Evolutionary conservation across 495 filamentous ascomycete genomes (phyloP).

Genomic region (Coniosporium apollinis): DNA sequence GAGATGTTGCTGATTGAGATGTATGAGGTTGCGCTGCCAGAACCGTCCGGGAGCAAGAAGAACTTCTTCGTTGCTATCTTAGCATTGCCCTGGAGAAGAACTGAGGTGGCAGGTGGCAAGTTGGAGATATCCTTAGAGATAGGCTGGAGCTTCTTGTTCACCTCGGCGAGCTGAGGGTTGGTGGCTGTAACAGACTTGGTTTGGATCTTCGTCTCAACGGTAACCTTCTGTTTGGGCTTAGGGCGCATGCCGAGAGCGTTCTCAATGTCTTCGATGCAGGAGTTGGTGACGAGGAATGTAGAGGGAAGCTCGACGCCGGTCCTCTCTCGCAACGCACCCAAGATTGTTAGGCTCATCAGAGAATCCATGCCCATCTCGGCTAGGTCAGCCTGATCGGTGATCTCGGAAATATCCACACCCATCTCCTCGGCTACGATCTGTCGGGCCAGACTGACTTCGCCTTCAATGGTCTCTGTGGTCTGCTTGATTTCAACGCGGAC

Average conservation of each 20-base stretch:
- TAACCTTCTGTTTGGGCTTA: slow-evolving; percentile 10
- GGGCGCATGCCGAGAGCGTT: slow-evolving; percentile 28
- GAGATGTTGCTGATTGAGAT: slow-evolving; percentile 38
- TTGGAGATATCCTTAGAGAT: slow-evolving; percentile 19
- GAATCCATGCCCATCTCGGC: slow-evolving; percentile 31
- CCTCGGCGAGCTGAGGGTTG: slow-evolving; percentile 23
- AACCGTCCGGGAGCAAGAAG: slow-evolving; percentile 64
- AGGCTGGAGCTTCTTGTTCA: slow-evolving; percentile 19
- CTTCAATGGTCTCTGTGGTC: slow-evolving; percentile 8
- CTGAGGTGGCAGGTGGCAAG: slow-evolving; percentile 32
- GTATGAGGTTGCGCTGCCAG: slow-evolving; percentile 50
- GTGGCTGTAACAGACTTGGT: slow-evolving; percentile 3
- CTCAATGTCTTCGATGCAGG: slow-evolving; percentile 28
- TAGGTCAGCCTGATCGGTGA: slow-evolving; percentile 24
- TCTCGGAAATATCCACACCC: slow-evolving; percentile 27
- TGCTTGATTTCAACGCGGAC: slow-evolving; percentile 7
- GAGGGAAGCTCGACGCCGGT: slow-evolving; percentile 28
- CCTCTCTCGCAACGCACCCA: slow-evolving; percentile 26
- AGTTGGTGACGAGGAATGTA: slow-evolving; percentile 26
- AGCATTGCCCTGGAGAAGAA: slow-evolving; percentile 34
- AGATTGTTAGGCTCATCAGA: slow-evolving; percentile 29
- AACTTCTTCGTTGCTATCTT: slow-evolving; percentile 43
- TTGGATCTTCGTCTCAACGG: slow-evolving; percentile 4
- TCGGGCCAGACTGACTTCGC: slow-evolving; percentile 21
- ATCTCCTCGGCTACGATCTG: slow-evolving; percentile 29